These are phyloP conservation scores for Pseudogymnoascus sp. DNA, from an alignment of 2,329 filamentous ascomycete species.

Conservation along the genomic window DNA sequence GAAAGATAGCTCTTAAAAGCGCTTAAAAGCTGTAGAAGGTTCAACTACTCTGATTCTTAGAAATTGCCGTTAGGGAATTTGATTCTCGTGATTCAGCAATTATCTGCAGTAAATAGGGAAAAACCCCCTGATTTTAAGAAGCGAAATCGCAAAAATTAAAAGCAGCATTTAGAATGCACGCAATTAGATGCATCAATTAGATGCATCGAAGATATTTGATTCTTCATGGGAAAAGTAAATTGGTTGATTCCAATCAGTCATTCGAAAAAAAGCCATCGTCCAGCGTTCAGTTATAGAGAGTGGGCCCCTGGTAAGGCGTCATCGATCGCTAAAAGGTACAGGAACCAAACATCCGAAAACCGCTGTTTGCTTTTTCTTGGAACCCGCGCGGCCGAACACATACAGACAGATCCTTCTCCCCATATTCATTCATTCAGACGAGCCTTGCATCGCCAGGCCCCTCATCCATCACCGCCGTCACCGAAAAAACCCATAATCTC, in stretches of 20 bases:
- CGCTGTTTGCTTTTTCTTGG: slow-evolving; percentile 2
- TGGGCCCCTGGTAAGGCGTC: slow-evolving; percentile 6
- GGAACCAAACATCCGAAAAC: not conserved
- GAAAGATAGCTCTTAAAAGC: too few relatives aligned
- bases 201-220: not conserved
- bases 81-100: too few relatives aligned
- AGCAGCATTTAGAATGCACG: too few relatives aligned
- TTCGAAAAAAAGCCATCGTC: not conserved
- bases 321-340: slow-evolving; percentile 8
- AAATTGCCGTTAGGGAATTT: too few relatives aligned
- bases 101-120: too few relatives aligned
- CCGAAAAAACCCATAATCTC: not conserved
- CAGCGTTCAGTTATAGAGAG: not conserved
- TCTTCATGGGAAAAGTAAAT: not conserved
- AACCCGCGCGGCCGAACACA: not conserved
- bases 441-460: not conserved
- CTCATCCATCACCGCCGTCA: not conserved
- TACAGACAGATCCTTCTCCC: not conserved
- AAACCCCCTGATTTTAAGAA: too few relatives aligned
- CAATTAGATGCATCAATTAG: too few relatives aligned
- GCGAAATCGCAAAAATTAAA: too few relatives aligned
- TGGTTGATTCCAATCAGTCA: not conserved
- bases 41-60: too few relatives aligned
- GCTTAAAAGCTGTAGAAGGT: too few relatives aligned
- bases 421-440: not conserved